Evolutionary conservation across 2,329 filamentous ascomycete genomes (phyloP).

Genomic region (Massarina eburnea): DNA sequence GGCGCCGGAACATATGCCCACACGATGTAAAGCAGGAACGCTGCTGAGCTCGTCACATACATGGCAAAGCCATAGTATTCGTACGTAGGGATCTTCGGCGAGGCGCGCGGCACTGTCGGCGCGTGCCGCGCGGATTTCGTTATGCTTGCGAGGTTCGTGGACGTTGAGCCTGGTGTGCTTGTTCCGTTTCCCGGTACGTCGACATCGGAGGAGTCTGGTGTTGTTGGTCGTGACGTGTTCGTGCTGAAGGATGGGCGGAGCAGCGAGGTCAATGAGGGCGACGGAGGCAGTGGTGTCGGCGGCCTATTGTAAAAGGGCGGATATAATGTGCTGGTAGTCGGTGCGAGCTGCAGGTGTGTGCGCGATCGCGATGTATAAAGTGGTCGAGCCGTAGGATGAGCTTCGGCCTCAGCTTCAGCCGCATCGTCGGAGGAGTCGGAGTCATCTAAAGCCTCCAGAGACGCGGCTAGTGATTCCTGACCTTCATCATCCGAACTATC

Average conservation of each 20-base stretch:
- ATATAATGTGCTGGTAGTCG: slow-evolving; percentile 49
- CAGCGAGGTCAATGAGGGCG: slow-evolving; percentile 87
- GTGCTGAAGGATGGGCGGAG: slow-evolving; percentile 69
- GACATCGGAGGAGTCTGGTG: slow-evolving; percentile 87
- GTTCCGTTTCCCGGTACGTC: slow-evolving; percentile 52
- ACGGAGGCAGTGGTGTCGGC: slow-evolving; percentile 91
- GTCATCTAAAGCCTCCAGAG: slow-evolving; percentile 10
- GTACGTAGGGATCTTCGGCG: slow-evolving; percentile 95
- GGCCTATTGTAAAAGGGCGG: slow-evolving; percentile 97
- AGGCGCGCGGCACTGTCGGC: slow-evolving; percentile 75
- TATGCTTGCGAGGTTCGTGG: slow-evolving; percentile 61
- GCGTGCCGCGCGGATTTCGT: slow-evolving; percentile 60
- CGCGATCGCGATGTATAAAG: slow-evolving; percentile 50
- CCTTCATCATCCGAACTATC: slow-evolving; percentile 28
- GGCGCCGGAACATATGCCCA: slow-evolving; percentile 93
- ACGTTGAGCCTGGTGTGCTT: slow-evolving; percentile 45
- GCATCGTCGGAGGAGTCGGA: slow-evolving; percentile 3
- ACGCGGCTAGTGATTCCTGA: slow-evolving; percentile 18
- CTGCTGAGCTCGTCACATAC: slow-evolving; percentile 83
- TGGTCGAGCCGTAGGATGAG: slow-evolving; percentile 29
- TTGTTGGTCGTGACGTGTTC: slow-evolving; percentile 75
- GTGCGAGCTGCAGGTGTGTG: slow-evolving; percentile 46
- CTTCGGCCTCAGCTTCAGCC: slow-evolving; percentile 26
- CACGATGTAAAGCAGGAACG: slow-evolving; percentile 71
- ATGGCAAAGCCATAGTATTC: slow-evolving; percentile 99